Percentiles rank a stretch among this genome's conserved stretches.
Evolutionary conservation across 768 basidiomycete genomes (phyloP).

Genomic region (Mycena leptocephala): DNA sequence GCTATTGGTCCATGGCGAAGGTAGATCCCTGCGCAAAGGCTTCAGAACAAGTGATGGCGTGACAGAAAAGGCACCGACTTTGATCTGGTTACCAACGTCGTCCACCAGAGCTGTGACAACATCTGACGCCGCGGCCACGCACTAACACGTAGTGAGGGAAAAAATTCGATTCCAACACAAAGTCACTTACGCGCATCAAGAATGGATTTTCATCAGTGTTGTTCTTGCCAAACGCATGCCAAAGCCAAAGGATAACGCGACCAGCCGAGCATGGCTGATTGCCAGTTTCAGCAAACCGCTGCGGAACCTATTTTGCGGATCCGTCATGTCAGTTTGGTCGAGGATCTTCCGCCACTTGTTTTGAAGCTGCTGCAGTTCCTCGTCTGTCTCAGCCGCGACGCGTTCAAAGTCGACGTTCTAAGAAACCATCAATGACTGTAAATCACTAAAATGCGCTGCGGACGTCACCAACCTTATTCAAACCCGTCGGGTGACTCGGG

Average conservation of each 20-base stretch:
- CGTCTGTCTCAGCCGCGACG: constrained; percentile 79
- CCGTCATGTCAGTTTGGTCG: constrained; percentile 68
- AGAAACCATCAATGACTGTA: not conserved
- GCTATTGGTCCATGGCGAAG: constrained; percentile 86
- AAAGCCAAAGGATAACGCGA: constrained; percentile 83
- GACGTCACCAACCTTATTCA: constrained; percentile 74
- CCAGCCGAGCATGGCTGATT: constrained; percentile 79
- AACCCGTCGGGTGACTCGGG: constrained; percentile 80
- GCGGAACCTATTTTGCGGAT: constrained; percentile 72
- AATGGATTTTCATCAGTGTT: constrained; percentile 77
- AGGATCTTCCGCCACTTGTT: constrained; percentile 71
- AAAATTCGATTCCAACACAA: not conserved
- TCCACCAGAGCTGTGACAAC: constrained; percentile 75
- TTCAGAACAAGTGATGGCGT: not conserved
- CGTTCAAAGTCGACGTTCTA: constrained; percentile 77
- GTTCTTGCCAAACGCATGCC: constrained; percentile 79
- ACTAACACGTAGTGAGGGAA: constrained; percentile 57
- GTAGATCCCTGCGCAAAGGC: constrained; percentile 62
- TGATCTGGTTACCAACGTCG: constrained; percentile 71
- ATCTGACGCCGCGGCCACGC: constrained; percentile 76
- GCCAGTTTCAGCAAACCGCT: constrained; percentile 74
- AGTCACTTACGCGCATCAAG: constrained; percentile 69
- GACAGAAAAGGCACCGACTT: constrained; percentile 54
- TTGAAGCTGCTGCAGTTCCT: constrained; percentile 72
- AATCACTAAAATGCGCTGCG: not conserved